Evolutionary conservation across 179 eudicot genomes (phyloP), one percentile per base, ranked within the genome.

Genomic region (Nepenthes alata): DNA sequence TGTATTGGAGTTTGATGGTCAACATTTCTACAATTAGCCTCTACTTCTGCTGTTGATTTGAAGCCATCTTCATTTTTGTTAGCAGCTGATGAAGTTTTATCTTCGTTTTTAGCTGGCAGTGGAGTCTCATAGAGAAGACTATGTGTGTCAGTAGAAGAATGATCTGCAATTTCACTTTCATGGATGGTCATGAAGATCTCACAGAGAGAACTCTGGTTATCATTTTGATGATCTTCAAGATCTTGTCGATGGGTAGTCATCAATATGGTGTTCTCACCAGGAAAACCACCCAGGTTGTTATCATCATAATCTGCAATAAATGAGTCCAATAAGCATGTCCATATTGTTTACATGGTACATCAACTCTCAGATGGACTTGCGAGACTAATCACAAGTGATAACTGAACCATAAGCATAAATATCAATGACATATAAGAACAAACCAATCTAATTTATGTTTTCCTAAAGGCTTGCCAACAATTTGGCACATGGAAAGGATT

Each of bases 301-400:
- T 53, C 56, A 66, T 77, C 68, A 62, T 41, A 61, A 55, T 71
- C 77, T 75, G 72, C 72, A 71, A 50, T 44, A 25, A 25, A 25
- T 25, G 25, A 25, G 25, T 25, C 25, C 25, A 25, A 25, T 25
- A 41, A 41, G 45, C 8, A 7, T 41, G 45, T 41, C 6, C 45
- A 41, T 41, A 41, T 41, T 41, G 8, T 7, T 41, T 41, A 7
- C 6, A 4, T 41, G 25, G 45, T 41, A 41, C 8, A 9, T 55
- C 39, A 5, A 51, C 37, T 25, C 14, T 35, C 49, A 38, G 4
- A 25, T 9, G 25, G 47, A 47, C 5, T 25, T 25, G 25, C 25
- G 0, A 25, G 25, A 25, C 25, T 25, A 25, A 25, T 25, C 25
- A 25, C 25, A 25, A 25, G 25, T 25, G 25, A 25, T 25, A 25